Conservation (phyloP, 768 basidiomycete species). For the Lactifluus pinguis region DNA sequence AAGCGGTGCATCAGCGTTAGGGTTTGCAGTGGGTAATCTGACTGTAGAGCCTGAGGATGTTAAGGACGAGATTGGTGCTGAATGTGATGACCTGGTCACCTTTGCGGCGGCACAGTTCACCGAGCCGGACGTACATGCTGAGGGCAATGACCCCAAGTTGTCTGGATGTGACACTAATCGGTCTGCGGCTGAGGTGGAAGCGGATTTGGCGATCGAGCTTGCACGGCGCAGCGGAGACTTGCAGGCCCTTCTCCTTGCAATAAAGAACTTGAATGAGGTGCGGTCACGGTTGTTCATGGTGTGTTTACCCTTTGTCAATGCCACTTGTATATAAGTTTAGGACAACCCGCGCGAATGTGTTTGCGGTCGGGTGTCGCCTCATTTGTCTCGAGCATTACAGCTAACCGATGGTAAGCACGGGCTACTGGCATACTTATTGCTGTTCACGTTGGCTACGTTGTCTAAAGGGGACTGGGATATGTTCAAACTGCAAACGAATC, state of each 20-base stretch:
- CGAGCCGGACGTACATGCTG: slow-evolving; percentile 52
- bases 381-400: slow-evolving; percentile 73
- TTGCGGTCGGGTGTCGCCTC: slow-evolving; percentile 48
- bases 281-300: slow-evolving; percentile 33
- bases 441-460: slow-evolving; percentile 79
- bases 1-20: slow-evolving; percentile 22
- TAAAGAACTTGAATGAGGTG: slow-evolving; percentile 55
- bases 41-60: slow-evolving; percentile 51
- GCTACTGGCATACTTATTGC: slow-evolving; percentile 85
- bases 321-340: neutral
- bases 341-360: neutral
- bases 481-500: slow-evolving; percentile 83
- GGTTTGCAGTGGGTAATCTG: slow-evolving; percentile 56
- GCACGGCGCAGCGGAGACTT: slow-evolving; percentile 38
- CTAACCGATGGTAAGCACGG: slow-evolving; percentile 73
- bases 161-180: slow-evolving; percentile 4
- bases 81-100: slow-evolving; percentile 59
- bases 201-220: slow-evolving; percentile 43
- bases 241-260: slow-evolving; percentile 41
- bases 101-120: slow-evolving; percentile 73
- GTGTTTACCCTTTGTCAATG: slow-evolving; percentile 30
- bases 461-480: slow-evolving; percentile 70
- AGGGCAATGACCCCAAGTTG: neutral
- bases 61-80: slow-evolving; percentile 74
- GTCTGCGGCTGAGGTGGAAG: slow-evolving; percentile 27